A percentile compares a stretch with the other conserved stretches of the same genome.
Evolutionary conservation across 2,329 filamentous ascomycete species (phyloP).

Genomic region (Penicillium sp.): DNA sequence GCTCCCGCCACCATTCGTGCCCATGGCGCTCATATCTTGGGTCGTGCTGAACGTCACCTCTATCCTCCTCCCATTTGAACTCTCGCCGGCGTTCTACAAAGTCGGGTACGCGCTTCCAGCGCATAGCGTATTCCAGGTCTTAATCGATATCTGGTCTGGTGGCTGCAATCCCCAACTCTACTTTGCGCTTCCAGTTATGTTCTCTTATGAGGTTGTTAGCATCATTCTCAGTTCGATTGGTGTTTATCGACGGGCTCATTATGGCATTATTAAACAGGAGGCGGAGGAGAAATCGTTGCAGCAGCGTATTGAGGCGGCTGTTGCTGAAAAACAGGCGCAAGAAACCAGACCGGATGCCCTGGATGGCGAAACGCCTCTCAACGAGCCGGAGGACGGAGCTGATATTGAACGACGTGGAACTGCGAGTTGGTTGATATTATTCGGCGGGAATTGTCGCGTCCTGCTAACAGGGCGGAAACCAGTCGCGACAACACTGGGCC

Average conservation of each 20-base stretch:
- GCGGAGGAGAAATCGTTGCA: conserved; percentile 12
- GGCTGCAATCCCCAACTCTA: conserved; percentile 44
- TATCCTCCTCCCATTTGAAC: conserved; percentile 45
- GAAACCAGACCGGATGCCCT: not conserved
- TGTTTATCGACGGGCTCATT: conserved; percentile 22
- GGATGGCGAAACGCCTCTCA: not conserved
- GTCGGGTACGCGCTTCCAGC: conserved; percentile 44
- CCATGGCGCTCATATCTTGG: conserved; percentile 49
- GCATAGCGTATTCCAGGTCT: conserved; percentile 41
- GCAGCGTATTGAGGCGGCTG: conserved; percentile 10
- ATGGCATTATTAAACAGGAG: conserved; percentile 19
- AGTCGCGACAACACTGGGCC: conserved; percentile 12
- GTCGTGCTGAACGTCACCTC: conserved; percentile 46
- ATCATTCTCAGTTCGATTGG: conserved; percentile 15
- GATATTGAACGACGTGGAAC: not conserved
- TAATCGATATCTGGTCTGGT: conserved; percentile 47
- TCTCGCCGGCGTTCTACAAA: conserved; percentile 44
- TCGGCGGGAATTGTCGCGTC: not conserved
- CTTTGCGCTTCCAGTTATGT: conserved; percentile 45
- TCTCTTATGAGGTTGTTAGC: conserved; percentile 39
- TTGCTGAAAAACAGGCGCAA: conserved; percentile 1
- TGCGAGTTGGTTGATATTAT: not conserved
- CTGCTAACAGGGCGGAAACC: not conserved
- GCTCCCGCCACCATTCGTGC: conserved; percentile 42
- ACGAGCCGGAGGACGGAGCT: not conserved